Base-by-base conservation (phyloP, 495 filamentous ascomycete species). In the Glutinoglossum americanum region DNA sequence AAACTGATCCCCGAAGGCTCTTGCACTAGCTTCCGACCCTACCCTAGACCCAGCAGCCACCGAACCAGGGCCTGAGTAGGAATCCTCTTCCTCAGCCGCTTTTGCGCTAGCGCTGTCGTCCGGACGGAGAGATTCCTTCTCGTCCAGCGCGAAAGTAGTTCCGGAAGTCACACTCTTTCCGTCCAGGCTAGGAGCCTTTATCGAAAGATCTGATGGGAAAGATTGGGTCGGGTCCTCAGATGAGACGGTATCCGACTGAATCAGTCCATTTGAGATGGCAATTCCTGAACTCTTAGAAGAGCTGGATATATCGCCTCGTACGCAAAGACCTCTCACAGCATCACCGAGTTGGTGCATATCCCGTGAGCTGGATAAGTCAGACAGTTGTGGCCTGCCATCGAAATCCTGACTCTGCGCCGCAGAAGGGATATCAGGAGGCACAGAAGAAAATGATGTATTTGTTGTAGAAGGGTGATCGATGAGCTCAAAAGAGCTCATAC, bases 101-200 rank as follows among this genome's bases (percentile, higher is more conserved):
- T 89, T 87, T 21, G 90, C 80, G 64, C 88, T 94, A 19, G 89
- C 89, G 66, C 89, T 94, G 61, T 96, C 89, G 70, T 94, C 89
- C 3, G 89, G 89, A 1, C 87, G 83, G 30, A 94, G 72, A 11
- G 89, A 94, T 62, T 94, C 89, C 65, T 94, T 96, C 68, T 96
- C 89, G 65, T 96, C 89, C 67, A 94, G 72, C 17, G 85, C 88
- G 69, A 92, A 94, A 2, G 89, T 94, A 1, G 84, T 90, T 19
- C 83, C 87, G 21, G 89, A 96, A 13, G 85, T 83, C 63, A 89
- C 84, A 67, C 88, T 94, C 69, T 94, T 94, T 28, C 84, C 87
- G 65, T 94, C 88, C 19, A 93, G 73, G 63, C 87, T 95, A 48
- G 86, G 82, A 39, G 85, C 83, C 67, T 93, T 95, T 3, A 81